Evolutionary conservation across 352 stramenopile species (phyloP).

Genomic region (Phytophthora idaei): DNA sequence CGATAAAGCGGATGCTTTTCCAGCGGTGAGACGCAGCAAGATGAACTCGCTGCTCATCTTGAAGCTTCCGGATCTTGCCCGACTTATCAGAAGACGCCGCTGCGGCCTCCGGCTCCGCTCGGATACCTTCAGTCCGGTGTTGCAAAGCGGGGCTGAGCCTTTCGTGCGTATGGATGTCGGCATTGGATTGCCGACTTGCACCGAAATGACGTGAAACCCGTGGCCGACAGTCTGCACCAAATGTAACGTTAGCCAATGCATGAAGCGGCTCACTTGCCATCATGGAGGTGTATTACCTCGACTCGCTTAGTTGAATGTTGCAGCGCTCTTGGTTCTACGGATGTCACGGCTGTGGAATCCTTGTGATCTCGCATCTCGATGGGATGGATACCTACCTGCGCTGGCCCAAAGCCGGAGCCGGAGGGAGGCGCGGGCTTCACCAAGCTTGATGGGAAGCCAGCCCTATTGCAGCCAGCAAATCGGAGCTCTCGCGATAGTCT

Average conservation of each 20-base stretch:
- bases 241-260: slow-evolving; percentile 16
- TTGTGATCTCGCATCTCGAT: slow-evolving; percentile 25
- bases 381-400: slow-evolving; percentile 23
- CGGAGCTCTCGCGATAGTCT: slow-evolving; percentile 11
- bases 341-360: slow-evolving; percentile 19
- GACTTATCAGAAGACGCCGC: slow-evolving; percentile 15
- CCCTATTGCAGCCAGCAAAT: neutral
- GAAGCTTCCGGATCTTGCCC: slow-evolving; percentile 34
- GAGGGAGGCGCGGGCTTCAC: neutral
- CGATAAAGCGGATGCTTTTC: slow-evolving; percentile 37
- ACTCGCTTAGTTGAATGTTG: slow-evolving; percentile 10
- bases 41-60: slow-evolving; percentile 18
- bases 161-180: neutral
- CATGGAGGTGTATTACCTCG: slow-evolving; percentile 5
- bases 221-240: slow-evolving; percentile 2
- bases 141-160: slow-evolving; percentile 13
- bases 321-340: slow-evolving; percentile 10
- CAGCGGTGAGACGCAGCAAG: slow-evolving; percentile 27
- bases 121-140: slow-evolving; percentile 12
- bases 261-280: slow-evolving; percentile 1
- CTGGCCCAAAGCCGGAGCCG: neutral
- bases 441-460: slow-evolving; percentile 16
- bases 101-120: slow-evolving; percentile 3
- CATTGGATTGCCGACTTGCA: slow-evolving; percentile 4
- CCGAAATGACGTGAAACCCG: slow-evolving; percentile 8